phyloP scores from a whole-genome alignment of 2,329 filamentous ascomycete genomes.

The Raffaelea ambrosiae region DNA sequence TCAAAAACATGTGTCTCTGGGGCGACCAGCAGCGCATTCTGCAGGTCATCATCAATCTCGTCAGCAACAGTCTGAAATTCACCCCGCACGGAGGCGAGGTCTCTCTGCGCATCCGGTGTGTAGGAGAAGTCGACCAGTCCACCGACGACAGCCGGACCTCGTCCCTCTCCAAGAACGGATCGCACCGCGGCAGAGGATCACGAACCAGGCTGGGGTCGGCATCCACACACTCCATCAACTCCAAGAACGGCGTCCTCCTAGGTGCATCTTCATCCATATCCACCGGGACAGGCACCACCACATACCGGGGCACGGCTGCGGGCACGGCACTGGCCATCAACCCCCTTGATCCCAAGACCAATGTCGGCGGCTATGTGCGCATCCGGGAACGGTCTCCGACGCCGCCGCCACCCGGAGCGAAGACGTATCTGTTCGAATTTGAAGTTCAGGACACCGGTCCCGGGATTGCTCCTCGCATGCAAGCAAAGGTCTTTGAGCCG shows the following conservation, averaged over 20 bases:
- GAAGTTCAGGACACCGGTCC: slow-evolving; percentile 84
- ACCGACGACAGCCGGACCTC: slow-evolving; percentile 41
- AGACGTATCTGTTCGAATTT: slow-evolving; percentile 71
- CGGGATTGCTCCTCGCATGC: slow-evolving; percentile 70
- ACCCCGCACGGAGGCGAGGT: slow-evolving; percentile 71
- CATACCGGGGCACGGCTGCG: slow-evolving; percentile 22
- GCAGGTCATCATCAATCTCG: slow-evolving; percentile 88
- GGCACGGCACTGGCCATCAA: slow-evolving; percentile 55
- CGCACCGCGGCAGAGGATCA: slow-evolving; percentile 29
- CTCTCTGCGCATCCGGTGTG: slow-evolving; percentile 64
- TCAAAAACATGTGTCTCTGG: slow-evolving; percentile 83
- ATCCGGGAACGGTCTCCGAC: slow-evolving; percentile 49
- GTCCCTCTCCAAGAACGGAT: slow-evolving; percentile 39
- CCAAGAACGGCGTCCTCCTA: slow-evolving; percentile 23
- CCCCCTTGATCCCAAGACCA: slow-evolving; percentile 47
- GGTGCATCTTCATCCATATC: slow-evolving; percentile 14
- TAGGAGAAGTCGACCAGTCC: slow-evolving; percentile 46
- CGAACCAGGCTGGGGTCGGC: slow-evolving; percentile 39
- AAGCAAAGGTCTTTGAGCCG: slow-evolving; percentile 81
- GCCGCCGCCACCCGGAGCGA: slow-evolving; percentile 52
- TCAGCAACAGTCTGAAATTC: slow-evolving; percentile 88
- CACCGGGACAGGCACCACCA: slow-evolving; percentile 6
- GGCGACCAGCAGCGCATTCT: slow-evolving; percentile 88
- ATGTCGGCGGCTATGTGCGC: slow-evolving; percentile 31
- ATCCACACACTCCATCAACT: slow-evolving; percentile 42